Percentiles rank a stretch among this genome's conserved stretches.
phyloP scores from a whole-genome alignment of 352 stramenopile genomes.

The Phytophthora aleatoria region DNA sequence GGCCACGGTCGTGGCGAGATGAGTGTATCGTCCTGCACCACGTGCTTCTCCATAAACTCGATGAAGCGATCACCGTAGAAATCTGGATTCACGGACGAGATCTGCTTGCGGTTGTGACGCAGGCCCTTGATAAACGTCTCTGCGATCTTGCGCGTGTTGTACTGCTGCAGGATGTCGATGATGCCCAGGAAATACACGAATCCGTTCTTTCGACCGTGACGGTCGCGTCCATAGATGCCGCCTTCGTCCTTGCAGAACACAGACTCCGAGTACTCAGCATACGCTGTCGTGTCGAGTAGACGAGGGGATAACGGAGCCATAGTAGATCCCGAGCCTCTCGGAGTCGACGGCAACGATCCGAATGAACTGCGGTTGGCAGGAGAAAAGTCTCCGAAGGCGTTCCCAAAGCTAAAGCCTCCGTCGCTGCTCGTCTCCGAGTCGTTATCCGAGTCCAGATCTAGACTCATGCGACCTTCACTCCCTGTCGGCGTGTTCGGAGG shows the following conservation, averaged over 20 bases:
- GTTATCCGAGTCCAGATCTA: conserved; percentile 41
- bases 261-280: conserved; percentile 56
- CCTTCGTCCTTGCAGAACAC: conserved; percentile 80
- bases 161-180: conserved; percentile 95
- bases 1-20: conserved; percentile 19
- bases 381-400: conserved; percentile 26
- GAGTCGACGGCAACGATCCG: conserved; percentile 31
- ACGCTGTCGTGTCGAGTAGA: conserved; percentile 51
- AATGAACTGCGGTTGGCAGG: conserved; percentile 22
- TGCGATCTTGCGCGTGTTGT: conserved; percentile 91
- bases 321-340: conserved; percentile 4
- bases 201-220: conserved; percentile 68
- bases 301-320: conserved; percentile 52
- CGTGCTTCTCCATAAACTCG: conserved; percentile 86
- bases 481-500: conserved; percentile 30
- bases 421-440: conserved; percentile 55
- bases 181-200: conserved; percentile 92
- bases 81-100: conserved; percentile 85
- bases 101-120: conserved; percentile 85
- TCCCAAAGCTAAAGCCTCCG: conserved; percentile 25
- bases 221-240: conserved; percentile 70
- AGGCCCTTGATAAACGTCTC: conserved; percentile 92
- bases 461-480: conserved; percentile 18
- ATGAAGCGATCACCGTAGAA: conserved; percentile 92
- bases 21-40: conserved; percentile 68